Evolutionary conservation across 768 basidiomycete species (phyloP).

Genomic region (Trametes cinnabarina): DNA sequence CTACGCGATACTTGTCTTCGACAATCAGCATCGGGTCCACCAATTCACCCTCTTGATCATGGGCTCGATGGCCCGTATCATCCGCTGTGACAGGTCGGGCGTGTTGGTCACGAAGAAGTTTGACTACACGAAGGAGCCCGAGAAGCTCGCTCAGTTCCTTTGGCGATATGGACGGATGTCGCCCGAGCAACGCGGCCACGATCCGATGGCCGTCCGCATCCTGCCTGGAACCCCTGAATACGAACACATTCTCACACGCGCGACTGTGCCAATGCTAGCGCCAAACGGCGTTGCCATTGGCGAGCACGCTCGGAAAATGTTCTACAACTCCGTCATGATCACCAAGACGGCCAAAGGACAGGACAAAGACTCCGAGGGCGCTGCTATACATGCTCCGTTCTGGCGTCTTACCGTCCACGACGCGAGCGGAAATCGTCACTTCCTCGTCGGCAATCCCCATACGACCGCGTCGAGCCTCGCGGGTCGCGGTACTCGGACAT

Average conservation of each 20-base stretch:
- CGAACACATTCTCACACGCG: background rate
- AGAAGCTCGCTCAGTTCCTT: conserved; percentile 1
- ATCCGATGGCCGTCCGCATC: background rate
- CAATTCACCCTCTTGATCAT: conserved; percentile 9
- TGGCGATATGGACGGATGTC: background rate
- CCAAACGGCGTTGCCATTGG: background rate
- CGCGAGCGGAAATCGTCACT: background rate
- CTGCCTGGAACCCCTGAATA: background rate
- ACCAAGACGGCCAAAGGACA: too few species aligned
- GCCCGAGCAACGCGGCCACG: conserved; percentile 1
- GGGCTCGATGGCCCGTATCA: conserved; percentile 4
- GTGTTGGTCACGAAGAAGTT: conserved; percentile 3
- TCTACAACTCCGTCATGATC: background rate
- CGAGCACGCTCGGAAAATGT: background rate
- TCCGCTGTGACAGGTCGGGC: conserved; percentile 6
- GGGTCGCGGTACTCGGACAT: conserved; percentile 13
- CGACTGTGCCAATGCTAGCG: background rate
- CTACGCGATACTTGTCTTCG: background rate
- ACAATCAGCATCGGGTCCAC: conserved; percentile 3
- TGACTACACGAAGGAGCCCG: conserved; percentile 1
- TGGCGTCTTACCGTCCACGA: conserved; percentile 1
- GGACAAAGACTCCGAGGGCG: too few species aligned
- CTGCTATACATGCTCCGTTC: too few species aligned
- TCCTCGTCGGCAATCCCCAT: conserved; percentile 12
- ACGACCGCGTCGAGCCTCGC: background rate